Evolutionary conservation across 352 stramenopile species (phyloP).

Genomic region (Pythium apleroticum): DNA sequence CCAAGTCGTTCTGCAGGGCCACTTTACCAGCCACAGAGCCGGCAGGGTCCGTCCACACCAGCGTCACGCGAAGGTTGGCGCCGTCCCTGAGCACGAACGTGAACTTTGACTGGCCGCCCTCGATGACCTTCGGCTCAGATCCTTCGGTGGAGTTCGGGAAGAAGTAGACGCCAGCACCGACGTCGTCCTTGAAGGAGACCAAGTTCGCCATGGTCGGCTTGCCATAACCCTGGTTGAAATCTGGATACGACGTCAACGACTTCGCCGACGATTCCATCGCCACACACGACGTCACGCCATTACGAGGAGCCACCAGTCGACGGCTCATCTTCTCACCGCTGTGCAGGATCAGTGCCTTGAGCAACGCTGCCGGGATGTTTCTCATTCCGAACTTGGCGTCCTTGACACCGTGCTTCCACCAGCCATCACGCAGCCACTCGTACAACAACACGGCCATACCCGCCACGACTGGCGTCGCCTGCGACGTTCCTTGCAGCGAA

Average conservation of each 20-base stretch:
- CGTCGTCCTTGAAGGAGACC: conserved; percentile 40
- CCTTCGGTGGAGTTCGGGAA: conserved; percentile 37
- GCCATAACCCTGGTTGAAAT: conserved; percentile 78
- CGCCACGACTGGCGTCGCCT: conserved; percentile 80
- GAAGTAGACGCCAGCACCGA: conserved; percentile 29
- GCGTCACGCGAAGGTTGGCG: conserved; percentile 61
- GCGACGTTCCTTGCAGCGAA: conserved; percentile 71
- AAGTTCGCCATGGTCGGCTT: conserved; percentile 68
- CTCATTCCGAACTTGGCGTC: conserved; percentile 57
- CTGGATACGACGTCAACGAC: conserved; percentile 45
- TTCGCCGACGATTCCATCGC: conserved; percentile 37
- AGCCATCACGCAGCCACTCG: conserved; percentile 87
- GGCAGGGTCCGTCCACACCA: conserved; percentile 74
- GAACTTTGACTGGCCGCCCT: conserved; percentile 50
- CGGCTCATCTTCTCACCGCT: conserved; percentile 62
- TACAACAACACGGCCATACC: conserved; percentile 79
- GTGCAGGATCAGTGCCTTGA: conserved; percentile 88
- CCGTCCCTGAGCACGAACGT: conserved; percentile 53
- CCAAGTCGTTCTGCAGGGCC: conserved; percentile 70
- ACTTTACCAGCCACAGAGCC: conserved; percentile 49
- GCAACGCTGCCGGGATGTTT: conserved; percentile 56
- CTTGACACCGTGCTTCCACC: conserved; percentile 66
- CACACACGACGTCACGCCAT: conserved; percentile 54
- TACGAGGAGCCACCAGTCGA: conserved; percentile 40
- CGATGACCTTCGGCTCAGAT: conserved; percentile 52